Evolutionary conservation across 2,329 filamentous ascomycete genomes (phyloP).

Genomic region (Sporothrix pseudoabietina): DNA sequence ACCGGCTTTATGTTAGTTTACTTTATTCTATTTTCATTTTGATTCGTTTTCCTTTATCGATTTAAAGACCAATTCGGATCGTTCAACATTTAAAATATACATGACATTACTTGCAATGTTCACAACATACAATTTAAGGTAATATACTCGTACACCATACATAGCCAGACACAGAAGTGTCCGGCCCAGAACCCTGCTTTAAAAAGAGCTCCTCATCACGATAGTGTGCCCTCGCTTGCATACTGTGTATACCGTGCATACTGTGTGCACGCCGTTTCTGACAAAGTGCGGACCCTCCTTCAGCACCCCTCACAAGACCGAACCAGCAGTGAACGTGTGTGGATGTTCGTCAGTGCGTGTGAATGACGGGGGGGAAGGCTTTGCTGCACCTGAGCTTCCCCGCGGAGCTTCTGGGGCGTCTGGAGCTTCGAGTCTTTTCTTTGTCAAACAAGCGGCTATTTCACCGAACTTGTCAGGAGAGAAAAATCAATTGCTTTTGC

Average conservation of each 20-base stretch:
- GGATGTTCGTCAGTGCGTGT: neutral
- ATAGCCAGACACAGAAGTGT: neutral
- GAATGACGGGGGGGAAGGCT: neutral
- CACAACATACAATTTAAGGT: neutral
- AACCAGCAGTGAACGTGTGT: neutral
- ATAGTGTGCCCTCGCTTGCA: neutral
- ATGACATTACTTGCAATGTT: neutral
- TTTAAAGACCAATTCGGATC: too few relatives aligned
- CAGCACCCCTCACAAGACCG: neutral
- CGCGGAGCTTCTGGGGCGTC: neutral
- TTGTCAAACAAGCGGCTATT: conserved; percentile 18
- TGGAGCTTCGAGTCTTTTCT: neutral
- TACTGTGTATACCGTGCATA: neutral
- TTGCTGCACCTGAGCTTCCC: neutral
- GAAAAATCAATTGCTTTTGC: neutral
- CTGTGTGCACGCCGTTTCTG: neutral
- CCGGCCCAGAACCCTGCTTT: neutral
- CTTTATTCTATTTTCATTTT: too few relatives aligned
- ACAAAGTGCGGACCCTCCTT: neutral
- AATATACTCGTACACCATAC: neutral
- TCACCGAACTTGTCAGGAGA: neutral
- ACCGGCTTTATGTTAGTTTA: neutral
- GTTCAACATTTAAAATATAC: neutral
- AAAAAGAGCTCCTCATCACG: neutral
- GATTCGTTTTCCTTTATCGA: too few relatives aligned